These are phyloP conservation scores for Colletotrichum sp. DNA, from an alignment of 2,329 filamentous ascomycete species.

Conservation along the genomic window DNA sequence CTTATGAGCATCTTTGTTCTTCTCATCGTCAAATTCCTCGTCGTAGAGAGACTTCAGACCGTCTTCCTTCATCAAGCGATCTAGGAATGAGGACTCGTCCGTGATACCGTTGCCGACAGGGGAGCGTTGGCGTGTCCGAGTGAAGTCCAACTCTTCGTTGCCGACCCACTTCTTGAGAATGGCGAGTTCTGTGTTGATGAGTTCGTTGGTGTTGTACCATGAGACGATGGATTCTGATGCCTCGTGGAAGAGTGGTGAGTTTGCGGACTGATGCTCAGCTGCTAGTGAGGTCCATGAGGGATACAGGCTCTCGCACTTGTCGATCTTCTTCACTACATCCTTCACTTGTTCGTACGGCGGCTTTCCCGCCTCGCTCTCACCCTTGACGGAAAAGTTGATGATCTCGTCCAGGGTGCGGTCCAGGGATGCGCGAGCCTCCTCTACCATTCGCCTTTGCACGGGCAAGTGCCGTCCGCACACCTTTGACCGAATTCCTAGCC, in stretches of 20 bases:
- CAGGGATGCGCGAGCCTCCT: constrained; percentile 78
- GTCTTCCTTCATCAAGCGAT: constrained; percentile 94
- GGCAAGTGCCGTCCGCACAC: constrained; percentile 83
- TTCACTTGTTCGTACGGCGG: constrained; percentile 86
- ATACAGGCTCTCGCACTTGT: constrained; percentile 85
- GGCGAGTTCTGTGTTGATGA: constrained; percentile 93
- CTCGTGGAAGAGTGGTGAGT: constrained; percentile 77
- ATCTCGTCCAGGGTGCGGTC: constrained; percentile 84
- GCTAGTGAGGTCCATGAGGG: constrained; percentile 80
- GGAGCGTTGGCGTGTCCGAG: constrained; percentile 73
- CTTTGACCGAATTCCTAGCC: constrained; percentile 86
- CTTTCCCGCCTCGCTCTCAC: constrained; percentile 89
- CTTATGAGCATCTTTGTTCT: constrained; percentile 48
- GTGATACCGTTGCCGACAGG: constrained; percentile 75
- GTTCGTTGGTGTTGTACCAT: constrained; percentile 96
- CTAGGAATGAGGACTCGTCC: constrained; percentile 92
- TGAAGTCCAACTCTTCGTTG: constrained; percentile 93
- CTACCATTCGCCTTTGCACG: constrained; percentile 85
- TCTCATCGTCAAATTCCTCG: constrained; percentile 48
- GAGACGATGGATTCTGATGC: constrained; percentile 89
- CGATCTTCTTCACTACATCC: constrained; percentile 88
- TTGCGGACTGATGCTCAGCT: constrained; percentile 75
- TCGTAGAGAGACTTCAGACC: constrained; percentile 91
- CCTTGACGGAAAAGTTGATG: constrained; percentile 92
- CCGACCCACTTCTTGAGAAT: constrained; percentile 97